Conservation (phyloP, 495 filamentous ascomycete genomes). For the Penicillium dipodomyicola region DNA sequence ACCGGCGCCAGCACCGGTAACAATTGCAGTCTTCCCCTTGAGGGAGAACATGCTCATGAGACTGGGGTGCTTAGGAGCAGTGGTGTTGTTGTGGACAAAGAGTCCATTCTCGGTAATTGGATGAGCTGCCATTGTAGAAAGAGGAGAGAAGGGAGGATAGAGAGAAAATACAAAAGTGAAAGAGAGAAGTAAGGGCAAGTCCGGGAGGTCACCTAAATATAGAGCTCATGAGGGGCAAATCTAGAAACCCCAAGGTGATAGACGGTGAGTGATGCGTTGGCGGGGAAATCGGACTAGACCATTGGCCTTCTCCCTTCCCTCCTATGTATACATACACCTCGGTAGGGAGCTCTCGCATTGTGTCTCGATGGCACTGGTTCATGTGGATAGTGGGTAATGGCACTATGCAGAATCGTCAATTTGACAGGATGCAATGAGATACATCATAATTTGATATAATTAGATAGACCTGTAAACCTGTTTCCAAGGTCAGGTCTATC, state of each 20-base stretch:
- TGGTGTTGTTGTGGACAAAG: slow-evolving; percentile 61
- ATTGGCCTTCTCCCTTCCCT: neutral
- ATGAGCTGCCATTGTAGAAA: slow-evolving; percentile 33
- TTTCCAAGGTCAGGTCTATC: neutral
- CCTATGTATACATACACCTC: neutral
- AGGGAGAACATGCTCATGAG: slow-evolving; percentile 81
- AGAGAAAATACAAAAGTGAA: neutral
- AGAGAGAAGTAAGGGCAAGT: neutral
- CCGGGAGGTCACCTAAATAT: slow-evolving; percentile 17
- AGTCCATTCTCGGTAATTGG: slow-evolving; percentile 43
- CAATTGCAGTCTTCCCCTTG: slow-evolving; percentile 78
- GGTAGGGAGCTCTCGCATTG: slow-evolving; percentile 10
- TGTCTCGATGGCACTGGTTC: slow-evolving; percentile 8
- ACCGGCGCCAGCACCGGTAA: slow-evolving; percentile 77
- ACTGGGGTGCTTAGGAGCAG: slow-evolving; percentile 56
- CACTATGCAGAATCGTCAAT: slow-evolving; percentile 10
- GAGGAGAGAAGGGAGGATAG: neutral
- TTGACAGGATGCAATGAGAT: neutral
- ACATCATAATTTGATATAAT: neutral
- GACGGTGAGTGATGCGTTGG: slow-evolving; percentile 18
- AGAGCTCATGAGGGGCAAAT: slow-evolving; percentile 11
- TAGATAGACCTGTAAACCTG: neutral
- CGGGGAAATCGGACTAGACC: slow-evolving; percentile 8
- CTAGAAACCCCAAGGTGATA: neutral
- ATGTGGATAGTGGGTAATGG: slow-evolving; percentile 11